Evolutionary conservation across 805 yeast genomes (phyloP), one percentile per base, ranked within the genome.

Genomic region (Hanseniaspora hatyaiensis): DNA sequence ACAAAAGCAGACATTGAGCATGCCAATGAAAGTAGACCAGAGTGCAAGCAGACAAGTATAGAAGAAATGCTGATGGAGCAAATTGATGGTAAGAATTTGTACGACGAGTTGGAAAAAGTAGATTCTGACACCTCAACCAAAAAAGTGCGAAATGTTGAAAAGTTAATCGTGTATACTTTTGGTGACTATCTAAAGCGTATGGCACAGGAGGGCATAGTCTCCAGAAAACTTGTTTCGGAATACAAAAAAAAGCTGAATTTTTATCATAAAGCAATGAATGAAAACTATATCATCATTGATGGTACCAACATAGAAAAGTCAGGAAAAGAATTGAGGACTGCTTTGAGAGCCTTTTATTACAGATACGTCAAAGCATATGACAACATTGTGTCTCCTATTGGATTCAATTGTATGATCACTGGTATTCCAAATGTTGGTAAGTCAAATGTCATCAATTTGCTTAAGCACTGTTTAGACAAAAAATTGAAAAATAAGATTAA

Each of bases 381-480:
- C 11, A 36, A 36, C 11, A 15, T 36, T 8, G 12, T 44, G 5
- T 94, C 95, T 0, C 96, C 96, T 0, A 62, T 87, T 51, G 97
- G 97, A 0, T 66, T 82, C 40, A 64, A 87, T 19, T 62, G 83
- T 50, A 68, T 88, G 68, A 75, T 89, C 38, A 78, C 81, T 6
- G 98, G 98, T 0, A 83, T 92, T 92, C 98, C 98, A 1, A 92
- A 92, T 60, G 94, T 87, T n/a, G 98, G 98, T 0, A 92, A 92
- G 62, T 82, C 95, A 11, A 82, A 96, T 0, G 60, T 92, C 40
- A 80, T 88, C 23, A 92, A 92, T 57, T 69, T 80, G 0, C 64
- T 88, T 43, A 65, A 96, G 50, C 65, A 65, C 6, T 65, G 63
- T 13, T 69, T 24, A 49, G 42, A 47, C 24, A 47, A 40, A 31